phyloP scores from a whole-genome alignment of 371 early-diverging fungal genomes.

The Basidiobolus meristosporus region DNA sequence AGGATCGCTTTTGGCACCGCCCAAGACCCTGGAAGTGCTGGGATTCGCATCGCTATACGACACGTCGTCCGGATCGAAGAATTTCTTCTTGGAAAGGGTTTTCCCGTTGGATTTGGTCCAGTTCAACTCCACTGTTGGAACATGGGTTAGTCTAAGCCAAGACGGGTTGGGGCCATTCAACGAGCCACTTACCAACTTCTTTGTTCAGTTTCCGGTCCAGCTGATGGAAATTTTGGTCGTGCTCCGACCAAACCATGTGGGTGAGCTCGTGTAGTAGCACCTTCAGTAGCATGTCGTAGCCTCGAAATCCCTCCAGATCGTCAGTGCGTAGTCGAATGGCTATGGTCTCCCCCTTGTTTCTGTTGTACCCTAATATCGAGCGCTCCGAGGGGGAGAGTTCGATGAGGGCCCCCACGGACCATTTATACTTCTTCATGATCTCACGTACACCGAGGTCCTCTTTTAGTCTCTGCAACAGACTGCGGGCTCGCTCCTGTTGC shows the following conservation, averaged over 20 bases:
- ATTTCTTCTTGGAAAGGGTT: neutral
- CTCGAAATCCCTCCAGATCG: slow-evolving; percentile 71
- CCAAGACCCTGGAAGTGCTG: neutral
- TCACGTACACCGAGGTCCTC: slow-evolving; percentile 44
- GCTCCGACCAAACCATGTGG: slow-evolving; percentile 69
- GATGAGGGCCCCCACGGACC: slow-evolving; percentile 55
- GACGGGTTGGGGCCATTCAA: neutral
- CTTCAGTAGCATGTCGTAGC: slow-evolving; percentile 44
- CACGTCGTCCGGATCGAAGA: too few relatives aligned
- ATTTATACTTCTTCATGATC: slow-evolving; percentile 55
- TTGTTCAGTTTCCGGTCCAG: slow-evolving; percentile 59
- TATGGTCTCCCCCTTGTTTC: slow-evolving; percentile 64
- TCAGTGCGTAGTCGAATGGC: slow-evolving; percentile 73
- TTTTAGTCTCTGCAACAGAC: slow-evolving; percentile 40
- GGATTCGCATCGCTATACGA: too few relatives aligned
- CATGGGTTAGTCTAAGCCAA: neutral
- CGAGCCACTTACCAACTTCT: too few relatives aligned
- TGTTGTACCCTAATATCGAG: slow-evolving; percentile 71
- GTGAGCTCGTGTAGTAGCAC: slow-evolving; percentile 80
- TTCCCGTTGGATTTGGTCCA: slow-evolving; percentile 4
- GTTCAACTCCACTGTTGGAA: slow-evolving; percentile 2
- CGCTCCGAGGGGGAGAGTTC: slow-evolving; percentile 66
- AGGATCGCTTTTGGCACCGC: neutral
- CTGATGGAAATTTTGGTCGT: slow-evolving; percentile 63
- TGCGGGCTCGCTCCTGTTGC: slow-evolving; percentile 31